Percentiles rank a stretch among this genome's conserved stretches.
These are phyloP conservation scores for Dictyostelium intermedium DNA, from an alignment of 78 protist genomes.

Conservation along the genomic window DNA sequence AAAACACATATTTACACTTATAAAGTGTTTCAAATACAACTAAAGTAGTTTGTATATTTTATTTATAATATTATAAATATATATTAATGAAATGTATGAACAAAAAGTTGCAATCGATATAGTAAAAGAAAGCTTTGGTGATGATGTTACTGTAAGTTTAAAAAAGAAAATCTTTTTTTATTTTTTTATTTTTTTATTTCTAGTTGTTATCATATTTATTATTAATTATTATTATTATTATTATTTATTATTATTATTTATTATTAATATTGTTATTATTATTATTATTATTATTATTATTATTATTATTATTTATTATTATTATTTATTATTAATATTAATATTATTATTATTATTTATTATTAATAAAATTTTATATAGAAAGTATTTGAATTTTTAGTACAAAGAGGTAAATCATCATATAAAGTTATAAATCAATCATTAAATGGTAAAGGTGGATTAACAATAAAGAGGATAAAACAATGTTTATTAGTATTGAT, in stretches of 20 bases:
- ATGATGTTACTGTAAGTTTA: conserved; percentile 40
- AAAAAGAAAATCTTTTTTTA: neutral
- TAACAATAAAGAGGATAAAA: neutral
- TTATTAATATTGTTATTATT: too few relatives aligned
- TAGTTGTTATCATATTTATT: too few relatives aligned
- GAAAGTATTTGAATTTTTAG: conserved; percentile 60
- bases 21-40: neutral
- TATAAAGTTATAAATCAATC: neutral
- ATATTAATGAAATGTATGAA: conserved; percentile 56
- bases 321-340: too few relatives aligned
- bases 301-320: too few relatives aligned
- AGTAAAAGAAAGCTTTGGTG: conserved; percentile 60
- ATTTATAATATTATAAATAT: neutral
- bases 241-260: too few relatives aligned
- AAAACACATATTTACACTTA: neutral
- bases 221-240: too few relatives aligned
- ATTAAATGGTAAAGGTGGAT: neutral
- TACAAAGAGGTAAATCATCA: conserved; percentile 55
- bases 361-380: neutral
- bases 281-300: too few relatives aligned
- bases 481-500: conserved; percentile 48
- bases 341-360: too few relatives aligned
- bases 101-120: conserved; percentile 49
- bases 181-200: neutral
- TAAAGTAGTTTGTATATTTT: neutral